Percentiles rank a stretch among this genome's conserved stretches.
Evolutionary conservation across 208 protist species (phyloP).

Genomic region (Leishmania turanica): DNA sequence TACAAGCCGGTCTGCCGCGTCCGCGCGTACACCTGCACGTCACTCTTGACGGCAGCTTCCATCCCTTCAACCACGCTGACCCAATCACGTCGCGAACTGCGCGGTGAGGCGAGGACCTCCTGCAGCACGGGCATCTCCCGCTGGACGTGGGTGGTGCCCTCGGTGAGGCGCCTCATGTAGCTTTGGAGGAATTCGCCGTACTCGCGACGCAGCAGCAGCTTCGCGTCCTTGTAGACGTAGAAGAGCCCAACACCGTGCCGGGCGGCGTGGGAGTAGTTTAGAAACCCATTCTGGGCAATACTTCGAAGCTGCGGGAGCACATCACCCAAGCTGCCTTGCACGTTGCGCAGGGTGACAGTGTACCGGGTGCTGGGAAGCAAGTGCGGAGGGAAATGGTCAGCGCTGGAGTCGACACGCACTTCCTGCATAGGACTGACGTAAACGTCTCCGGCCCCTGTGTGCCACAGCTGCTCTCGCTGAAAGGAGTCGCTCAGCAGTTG

Average conservation of each 20-base stretch:
- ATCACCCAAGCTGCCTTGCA: conserved; percentile 59
- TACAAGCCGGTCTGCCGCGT: conserved; percentile 72
- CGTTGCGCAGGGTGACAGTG: conserved; percentile 72
- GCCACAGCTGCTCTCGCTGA: conserved; percentile 22
- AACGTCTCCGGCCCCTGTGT: conserved; percentile 36
- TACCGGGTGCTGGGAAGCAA: conserved; percentile 62
- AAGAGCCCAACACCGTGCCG: conserved; percentile 66
- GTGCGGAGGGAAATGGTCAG: conserved; percentile 41
- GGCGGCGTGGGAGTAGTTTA: conserved; percentile 83
- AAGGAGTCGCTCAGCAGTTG: conserved; percentile 17
- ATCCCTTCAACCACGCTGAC: conserved; percentile 32
- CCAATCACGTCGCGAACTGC: conserved; percentile 49
- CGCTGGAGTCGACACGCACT: conserved; percentile 21
- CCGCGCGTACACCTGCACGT: conserved; percentile 40
- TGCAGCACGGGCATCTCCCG: conserved; percentile 63
- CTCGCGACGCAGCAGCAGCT: conserved; percentile 69
- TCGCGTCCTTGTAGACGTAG: conserved; percentile 59
- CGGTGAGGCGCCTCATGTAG: conserved; percentile 58
- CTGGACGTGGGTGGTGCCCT: conserved; percentile 58
- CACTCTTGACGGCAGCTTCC: conserved; percentile 39
- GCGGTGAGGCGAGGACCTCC: conserved; percentile 43
- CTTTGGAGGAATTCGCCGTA: conserved; percentile 58
- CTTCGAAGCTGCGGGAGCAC: conserved; percentile 65
- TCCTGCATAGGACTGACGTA: conserved; percentile 34
- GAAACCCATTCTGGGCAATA: conserved; percentile 46